Evolutionary conservation across 352 stramenopile species (phyloP).

Genomic region (Pythium aristosporum): DNA sequence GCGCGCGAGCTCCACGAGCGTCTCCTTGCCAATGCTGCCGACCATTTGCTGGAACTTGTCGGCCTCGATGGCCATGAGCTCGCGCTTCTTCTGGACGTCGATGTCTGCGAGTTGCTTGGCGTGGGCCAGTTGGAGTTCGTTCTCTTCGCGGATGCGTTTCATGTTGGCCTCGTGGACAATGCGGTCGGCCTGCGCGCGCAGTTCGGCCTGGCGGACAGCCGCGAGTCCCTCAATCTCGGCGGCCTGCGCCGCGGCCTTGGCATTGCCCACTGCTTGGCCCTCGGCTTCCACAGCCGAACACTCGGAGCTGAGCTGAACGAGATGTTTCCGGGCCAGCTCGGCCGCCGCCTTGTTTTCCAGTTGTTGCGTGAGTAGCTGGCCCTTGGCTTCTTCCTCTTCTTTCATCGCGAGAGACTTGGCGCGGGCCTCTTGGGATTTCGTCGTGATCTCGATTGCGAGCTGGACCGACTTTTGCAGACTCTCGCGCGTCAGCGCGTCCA

Average conservation of each 20-base stretch:
- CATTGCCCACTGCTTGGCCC: constrained; percentile 56
- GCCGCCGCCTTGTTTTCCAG: constrained; percentile 76
- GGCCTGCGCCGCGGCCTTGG: constrained; percentile 59
- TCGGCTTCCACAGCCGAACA: constrained; percentile 70
- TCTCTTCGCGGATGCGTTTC: constrained; percentile 52
- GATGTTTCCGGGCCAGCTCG: constrained; percentile 70
- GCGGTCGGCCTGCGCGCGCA: constrained; percentile 56
- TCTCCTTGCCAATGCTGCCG: constrained; percentile 66
- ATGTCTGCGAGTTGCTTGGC: constrained; percentile 63
- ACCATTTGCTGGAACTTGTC: constrained; percentile 87
- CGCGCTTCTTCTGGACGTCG: constrained; percentile 72
- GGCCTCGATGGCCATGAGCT: constrained; percentile 75
- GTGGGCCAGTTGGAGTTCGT: constrained; percentile 55
- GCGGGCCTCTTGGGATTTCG: constrained; percentile 76
- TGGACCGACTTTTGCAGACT: constrained; percentile 83
- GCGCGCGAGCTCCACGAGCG: constrained; percentile 69
- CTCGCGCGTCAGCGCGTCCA: constrained; percentile 68
- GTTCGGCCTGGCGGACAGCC: constrained; percentile 66
- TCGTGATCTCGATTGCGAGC: constrained; percentile 85
- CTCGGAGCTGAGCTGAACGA: constrained; percentile 72
- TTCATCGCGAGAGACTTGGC: constrained; percentile 80
- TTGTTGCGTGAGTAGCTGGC: constrained; percentile 65
- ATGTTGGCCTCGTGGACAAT: constrained; percentile 73
- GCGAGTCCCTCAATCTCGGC: constrained; percentile 74
- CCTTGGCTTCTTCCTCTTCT: constrained; percentile 80